phyloP scores from a whole-genome alignment of 108 stramenopile genomes.

The Chaetoceros muelleri region DNA sequence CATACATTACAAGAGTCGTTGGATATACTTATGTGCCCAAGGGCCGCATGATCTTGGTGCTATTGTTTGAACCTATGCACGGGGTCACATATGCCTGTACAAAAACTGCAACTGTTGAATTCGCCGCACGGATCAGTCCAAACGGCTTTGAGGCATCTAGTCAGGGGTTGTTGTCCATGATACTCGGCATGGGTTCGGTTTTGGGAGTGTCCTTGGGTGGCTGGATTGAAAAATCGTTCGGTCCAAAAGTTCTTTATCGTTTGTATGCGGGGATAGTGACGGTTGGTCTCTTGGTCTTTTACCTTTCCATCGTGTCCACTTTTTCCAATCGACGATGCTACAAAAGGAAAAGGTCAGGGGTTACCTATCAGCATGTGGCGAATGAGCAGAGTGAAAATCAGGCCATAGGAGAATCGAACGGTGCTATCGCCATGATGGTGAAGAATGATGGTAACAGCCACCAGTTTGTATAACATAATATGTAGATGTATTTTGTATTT shows the following conservation, averaged over 20 bases:
- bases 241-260: slow-evolving; percentile 31
- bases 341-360: too few species aligned
- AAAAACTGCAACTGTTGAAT: slow-evolving; percentile 29
- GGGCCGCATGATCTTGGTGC: slow-evolving; percentile 21
- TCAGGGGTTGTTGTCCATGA: slow-evolving; percentile 34
- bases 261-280: not conserved
- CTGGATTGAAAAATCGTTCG: slow-evolving; percentile 20
- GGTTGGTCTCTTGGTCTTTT: not conserved
- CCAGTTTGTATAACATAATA: too few species aligned
- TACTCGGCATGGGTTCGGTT: slow-evolving; percentile 33
- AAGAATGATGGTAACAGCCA: too few species aligned
- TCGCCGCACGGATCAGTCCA: slow-evolving; percentile 19
- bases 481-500: too few species aligned
- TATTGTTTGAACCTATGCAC: slow-evolving; percentile 50
- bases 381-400: too few species aligned
- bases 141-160: slow-evolving; percentile 40
- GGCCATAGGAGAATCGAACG: too few species aligned
- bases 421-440: too few species aligned
- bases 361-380: too few species aligned
- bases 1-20: slow-evolving; percentile 40
- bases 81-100: slow-evolving; percentile 51
- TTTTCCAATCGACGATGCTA: too few species aligned
- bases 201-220: slow-evolving; percentile 38
- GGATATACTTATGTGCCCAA: slow-evolving; percentile 47
- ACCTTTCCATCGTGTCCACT: not conserved